phyloP scores from a whole-genome alignment of 1,284 basidiomycete species.

The Cryptococcus hybrid region DNA sequence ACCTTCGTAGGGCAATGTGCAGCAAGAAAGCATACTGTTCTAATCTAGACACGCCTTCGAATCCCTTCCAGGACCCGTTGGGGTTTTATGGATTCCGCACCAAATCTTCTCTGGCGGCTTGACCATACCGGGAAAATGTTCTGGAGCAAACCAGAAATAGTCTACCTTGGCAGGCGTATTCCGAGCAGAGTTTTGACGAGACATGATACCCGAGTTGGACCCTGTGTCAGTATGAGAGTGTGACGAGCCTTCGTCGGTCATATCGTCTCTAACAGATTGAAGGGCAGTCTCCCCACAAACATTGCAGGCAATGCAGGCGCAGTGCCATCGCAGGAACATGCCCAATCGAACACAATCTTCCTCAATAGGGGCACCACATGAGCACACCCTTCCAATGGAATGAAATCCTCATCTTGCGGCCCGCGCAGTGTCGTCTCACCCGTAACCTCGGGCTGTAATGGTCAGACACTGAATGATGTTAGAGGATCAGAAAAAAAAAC shows the following conservation, averaged over 20 bases:
- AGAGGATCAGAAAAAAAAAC: conserved; percentile 10
- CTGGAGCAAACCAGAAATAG: conserved; percentile 70
- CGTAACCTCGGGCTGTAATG: conserved; percentile 65
- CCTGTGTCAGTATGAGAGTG: conserved; percentile 13
- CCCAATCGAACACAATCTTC: conserved; percentile 94
- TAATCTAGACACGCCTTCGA: conserved; percentile 86
- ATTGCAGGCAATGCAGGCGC: conserved; percentile 80
- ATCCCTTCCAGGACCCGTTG: conserved; percentile 61
- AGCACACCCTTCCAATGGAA: conserved; percentile 76
- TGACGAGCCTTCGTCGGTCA: conserved; percentile 26
- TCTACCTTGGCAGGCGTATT: conserved; percentile 74
- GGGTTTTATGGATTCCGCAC: conserved; percentile 73
- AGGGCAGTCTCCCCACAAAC: conserved; percentile 76
- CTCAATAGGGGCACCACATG: conserved; percentile 89
- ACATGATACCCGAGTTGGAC: not conserved
- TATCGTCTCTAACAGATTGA: conserved; percentile 49
- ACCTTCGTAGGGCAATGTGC: conserved; percentile 88
- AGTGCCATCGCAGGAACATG: conserved; percentile 95
- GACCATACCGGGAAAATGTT: conserved; percentile 53
- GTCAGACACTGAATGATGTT: not conserved
- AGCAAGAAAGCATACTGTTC: conserved; percentile 98
- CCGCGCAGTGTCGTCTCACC: conserved; percentile 75
- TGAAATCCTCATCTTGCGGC: conserved; percentile 39
- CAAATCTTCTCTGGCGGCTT: conserved; percentile 56
- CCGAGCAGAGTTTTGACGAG: not conserved